Percentiles rank a stretch among this genome's conserved stretches.
These are phyloP conservation scores for Tetrahymena thermophila DNA, from an alignment of 73 alveolate genomes.

Conservation along the genomic window DNA sequence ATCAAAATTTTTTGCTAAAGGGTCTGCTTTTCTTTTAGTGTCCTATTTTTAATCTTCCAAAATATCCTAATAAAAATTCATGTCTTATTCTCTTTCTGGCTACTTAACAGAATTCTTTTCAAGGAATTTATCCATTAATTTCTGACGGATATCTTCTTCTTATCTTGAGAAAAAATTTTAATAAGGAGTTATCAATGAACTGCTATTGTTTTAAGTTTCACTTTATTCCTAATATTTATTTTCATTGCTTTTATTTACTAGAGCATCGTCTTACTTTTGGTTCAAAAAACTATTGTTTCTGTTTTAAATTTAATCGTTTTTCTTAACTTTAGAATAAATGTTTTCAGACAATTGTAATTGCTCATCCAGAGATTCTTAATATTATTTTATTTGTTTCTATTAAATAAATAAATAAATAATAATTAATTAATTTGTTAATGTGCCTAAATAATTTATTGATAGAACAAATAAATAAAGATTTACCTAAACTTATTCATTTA, in stretches of 20 bases:
- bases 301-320: background rate
- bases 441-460: background rate
- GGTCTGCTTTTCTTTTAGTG: background rate
- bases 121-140: background rate
- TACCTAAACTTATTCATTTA: background rate
- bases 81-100: background rate
- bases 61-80: background rate
- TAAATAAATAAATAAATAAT: background rate
- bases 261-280: background rate
- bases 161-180: background rate
- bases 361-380: background rate
- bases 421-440: background rate
- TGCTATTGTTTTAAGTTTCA: background rate
- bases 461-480: background rate
- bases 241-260: background rate
- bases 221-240: background rate
- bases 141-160: background rate
- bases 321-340: background rate
- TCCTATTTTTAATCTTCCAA: background rate
- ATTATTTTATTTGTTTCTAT: background rate
- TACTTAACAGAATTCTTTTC: background rate
- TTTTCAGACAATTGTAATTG: background rate
- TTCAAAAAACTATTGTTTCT: background rate
- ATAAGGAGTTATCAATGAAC: background rate
- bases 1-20: background rate